A percentile compares a stretch with the other conserved stretches of the same genome.
Evolutionary conservation across 2,329 filamentous ascomycete genomes (phyloP).

Genomic region (Akanthomyces uredinophilus): DNA sequence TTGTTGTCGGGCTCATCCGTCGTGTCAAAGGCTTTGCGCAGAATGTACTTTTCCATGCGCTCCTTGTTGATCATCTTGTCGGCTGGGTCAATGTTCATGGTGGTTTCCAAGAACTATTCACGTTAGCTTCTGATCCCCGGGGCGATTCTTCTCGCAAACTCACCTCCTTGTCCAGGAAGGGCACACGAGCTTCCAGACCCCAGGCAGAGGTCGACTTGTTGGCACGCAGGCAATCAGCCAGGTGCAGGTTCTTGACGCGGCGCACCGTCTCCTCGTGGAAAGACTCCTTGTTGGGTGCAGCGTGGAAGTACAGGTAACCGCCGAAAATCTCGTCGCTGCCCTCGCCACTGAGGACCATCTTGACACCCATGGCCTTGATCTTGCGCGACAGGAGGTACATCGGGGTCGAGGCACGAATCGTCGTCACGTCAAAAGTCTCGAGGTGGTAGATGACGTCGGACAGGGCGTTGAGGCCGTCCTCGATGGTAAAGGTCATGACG

Average conservation of each 20-base stretch:
- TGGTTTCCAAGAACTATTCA: conserved; percentile 72
- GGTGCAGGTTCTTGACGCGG: conserved; percentile 91
- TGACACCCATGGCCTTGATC: conserved; percentile 99
- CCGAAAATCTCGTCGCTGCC: conserved; percentile 98
- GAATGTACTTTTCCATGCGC: conserved; percentile 93
- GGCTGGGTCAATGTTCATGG: conserved; percentile 89
- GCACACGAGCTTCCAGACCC: conserved; percentile 96
- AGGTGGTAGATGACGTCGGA: conserved; percentile 98
- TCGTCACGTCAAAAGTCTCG: conserved; percentile 96
- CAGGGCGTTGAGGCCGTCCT: conserved; percentile 93
- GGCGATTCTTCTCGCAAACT: conserved; percentile 18
- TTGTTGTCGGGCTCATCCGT: conserved; percentile 72
- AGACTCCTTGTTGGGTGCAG: conserved; percentile 81
- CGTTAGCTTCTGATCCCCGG: conserved; percentile 6
- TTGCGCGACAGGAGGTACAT: conserved; percentile 98
- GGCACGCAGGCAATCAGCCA: conserved; percentile 92
- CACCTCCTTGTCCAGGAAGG: conserved; percentile 90
- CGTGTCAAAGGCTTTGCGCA: conserved; percentile 96
- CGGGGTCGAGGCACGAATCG: conserved; percentile 93
- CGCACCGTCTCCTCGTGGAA: conserved; percentile 95
- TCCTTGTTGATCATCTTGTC: conserved; percentile 95
- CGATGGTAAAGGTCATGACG: conserved; percentile 95
- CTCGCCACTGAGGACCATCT: conserved; percentile 98
- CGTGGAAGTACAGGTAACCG: conserved; percentile 98
- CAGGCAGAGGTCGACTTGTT: conserved; percentile 99